A percentile compares a stretch with the other conserved stretches of the same genome.
These are phyloP conservation scores for Bruguiera sexangula DNA, from an alignment of 345 rosid genomes.

Conservation along the genomic window DNA sequence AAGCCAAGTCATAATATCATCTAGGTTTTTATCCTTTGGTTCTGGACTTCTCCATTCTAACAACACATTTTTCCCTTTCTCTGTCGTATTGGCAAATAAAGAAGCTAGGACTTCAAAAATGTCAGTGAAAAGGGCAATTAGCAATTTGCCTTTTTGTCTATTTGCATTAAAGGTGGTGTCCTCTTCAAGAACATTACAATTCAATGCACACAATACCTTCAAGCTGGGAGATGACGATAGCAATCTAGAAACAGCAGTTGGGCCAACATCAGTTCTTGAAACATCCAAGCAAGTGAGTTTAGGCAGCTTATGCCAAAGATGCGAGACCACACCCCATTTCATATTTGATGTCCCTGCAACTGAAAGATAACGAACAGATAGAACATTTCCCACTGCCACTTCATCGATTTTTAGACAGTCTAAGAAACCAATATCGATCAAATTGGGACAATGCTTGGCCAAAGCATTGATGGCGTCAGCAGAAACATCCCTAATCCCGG, in stretches of 20 bases:
- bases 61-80: constrained; percentile 49
- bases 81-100: constrained; percentile 47
- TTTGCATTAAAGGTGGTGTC: constrained; percentile 43
- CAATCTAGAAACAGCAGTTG: constrained; percentile 57
- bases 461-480: constrained; percentile 73
- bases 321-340: constrained; percentile 64
- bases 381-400: constrained; percentile 53
- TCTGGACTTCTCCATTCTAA: constrained; percentile 51
- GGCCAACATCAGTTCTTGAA: constrained; percentile 71
- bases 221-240: constrained; percentile 57
- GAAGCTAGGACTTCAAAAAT: constrained; percentile 57
- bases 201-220: constrained; percentile 72
- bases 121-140: constrained; percentile 51
- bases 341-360: constrained; percentile 80
- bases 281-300: constrained; percentile 66
- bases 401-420: constrained; percentile 71
- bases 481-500: constrained; percentile 66
- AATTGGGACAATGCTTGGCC: constrained; percentile 56
- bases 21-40: constrained; percentile 36
- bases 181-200: constrained; percentile 60
- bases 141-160: constrained; percentile 57
- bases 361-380: constrained; percentile 57
- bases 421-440: constrained; percentile 62
- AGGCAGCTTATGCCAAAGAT: constrained; percentile 65
- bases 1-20: constrained; percentile 67